Base-by-base conservation (phyloP, 768 basidiomycete genomes). In the Lepiota brunneoincarnata region DNA sequence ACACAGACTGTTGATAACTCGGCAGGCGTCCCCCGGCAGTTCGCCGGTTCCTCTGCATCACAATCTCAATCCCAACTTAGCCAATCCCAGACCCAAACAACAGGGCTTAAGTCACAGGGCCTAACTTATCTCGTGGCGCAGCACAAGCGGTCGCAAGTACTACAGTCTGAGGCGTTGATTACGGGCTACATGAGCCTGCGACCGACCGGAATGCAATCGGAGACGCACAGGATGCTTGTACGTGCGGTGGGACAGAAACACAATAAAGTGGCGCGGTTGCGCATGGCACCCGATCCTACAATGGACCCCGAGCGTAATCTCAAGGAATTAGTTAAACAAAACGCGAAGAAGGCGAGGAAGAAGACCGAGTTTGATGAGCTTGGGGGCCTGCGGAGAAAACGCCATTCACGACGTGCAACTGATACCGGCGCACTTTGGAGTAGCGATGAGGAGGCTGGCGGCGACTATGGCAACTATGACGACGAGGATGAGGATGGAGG, bases 71-170 rank as follows among this genome's bases (percentile, higher is more conserved):
- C 73, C 15, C 70, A 76, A 58, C 64, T 74, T 24, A 31, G 18
- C 7, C 68, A 72, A 49, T 71, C 78, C 6, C 34, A 72, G 71
- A 57, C 67, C 62, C 54, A 73, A 20, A 42, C 63, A 12, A 62
- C 65, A 6, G 58, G 69, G 55, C 65, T 64, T 47, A 84, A 81
- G 64, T 75, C 82, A 5, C 87, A 91, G 64, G 89, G 91, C 28
- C 76, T 93, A 42, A 90, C 92, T 21, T 94, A 94, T 69, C 85
- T 94, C 59, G 89, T 93, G 53, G 91, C 91, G 14, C 91, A 94
- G 63, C 92, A 89, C 69, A 91, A 92, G 66, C 83, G 86, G 41
- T 86, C 89, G 2, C 84, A 88, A 59, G 85, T 95, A 15, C 77
- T 92, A n/a, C 93, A 95, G 68, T 80, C 90, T 21, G 92, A 94